Percentiles rank a stretch among this genome's conserved stretches.
Evolutionary conservation across 2,329 filamentous ascomycete species (phyloP).

Genomic region (Alternaria brassicae): DNA sequence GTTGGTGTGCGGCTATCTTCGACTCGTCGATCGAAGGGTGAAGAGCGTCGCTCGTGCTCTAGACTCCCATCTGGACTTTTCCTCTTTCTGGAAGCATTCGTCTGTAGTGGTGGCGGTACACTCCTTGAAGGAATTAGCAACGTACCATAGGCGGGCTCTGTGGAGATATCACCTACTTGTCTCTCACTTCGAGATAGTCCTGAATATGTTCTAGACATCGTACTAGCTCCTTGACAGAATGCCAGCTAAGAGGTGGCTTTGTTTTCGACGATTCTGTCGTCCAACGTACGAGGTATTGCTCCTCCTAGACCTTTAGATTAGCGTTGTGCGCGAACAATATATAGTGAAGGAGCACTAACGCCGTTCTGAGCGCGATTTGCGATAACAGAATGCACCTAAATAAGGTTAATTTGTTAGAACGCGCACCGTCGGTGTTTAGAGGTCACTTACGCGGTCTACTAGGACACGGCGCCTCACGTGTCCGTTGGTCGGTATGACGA

Average conservation of each 20-base stretch:
- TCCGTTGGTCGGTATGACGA: slow-evolving; percentile 34
- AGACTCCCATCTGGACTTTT: slow-evolving; percentile 31
- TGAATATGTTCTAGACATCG: slow-evolving; percentile 53
- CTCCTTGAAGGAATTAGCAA: slow-evolving; percentile 17
- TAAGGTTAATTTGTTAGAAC: background rate
- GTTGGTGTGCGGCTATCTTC: slow-evolving; percentile 26
- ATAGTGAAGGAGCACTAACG: slow-evolving; percentile 24
- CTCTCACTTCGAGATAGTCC: slow-evolving; percentile 48
- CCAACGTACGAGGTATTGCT: slow-evolving; percentile 56
- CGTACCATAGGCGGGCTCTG: background rate
- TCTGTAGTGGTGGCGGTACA: background rate
- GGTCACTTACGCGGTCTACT: slow-evolving; percentile 31
- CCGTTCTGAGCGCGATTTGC: slow-evolving; percentile 36
- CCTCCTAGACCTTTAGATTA: slow-evolving; percentile 41
- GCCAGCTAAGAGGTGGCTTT: slow-evolving; percentile 53
- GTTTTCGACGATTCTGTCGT: slow-evolving; percentile 16
- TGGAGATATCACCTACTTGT: slow-evolving; percentile 26
- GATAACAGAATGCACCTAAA: slow-evolving; percentile 21
- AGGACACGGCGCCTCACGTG: slow-evolving; percentile 29
- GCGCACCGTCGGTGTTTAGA: background rate
- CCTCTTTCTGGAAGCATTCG: slow-evolving; percentile 25
- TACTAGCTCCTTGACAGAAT: slow-evolving; percentile 50
- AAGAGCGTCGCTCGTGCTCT: slow-evolving; percentile 27
- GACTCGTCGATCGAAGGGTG: slow-evolving; percentile 30
- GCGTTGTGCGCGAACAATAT: slow-evolving; percentile 26